A percentile compares a stretch with the other conserved stretches of the same genome.
phyloP scores from a whole-genome alignment of 352 stramenopile genomes.

The Globisporangium rhizosaccharum region DNA sequence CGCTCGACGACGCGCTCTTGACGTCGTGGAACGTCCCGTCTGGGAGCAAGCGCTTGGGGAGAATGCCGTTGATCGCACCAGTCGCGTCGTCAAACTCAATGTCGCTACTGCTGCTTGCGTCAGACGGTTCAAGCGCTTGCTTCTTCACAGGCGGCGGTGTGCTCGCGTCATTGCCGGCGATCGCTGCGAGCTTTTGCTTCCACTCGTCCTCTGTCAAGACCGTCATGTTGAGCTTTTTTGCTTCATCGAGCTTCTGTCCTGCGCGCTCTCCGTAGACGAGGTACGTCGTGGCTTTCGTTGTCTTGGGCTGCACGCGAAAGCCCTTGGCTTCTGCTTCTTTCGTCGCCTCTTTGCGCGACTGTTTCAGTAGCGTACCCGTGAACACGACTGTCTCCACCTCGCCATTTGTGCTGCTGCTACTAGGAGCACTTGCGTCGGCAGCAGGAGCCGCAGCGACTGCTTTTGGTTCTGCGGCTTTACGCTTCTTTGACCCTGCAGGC shows the following conservation, averaged over 20 bases:
- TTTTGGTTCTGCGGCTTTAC: constrained; percentile 8
- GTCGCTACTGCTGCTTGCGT: constrained; percentile 5
- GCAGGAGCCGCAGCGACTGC: background rate
- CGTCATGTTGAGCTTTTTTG: constrained; percentile 21
- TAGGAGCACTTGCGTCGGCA: background rate
- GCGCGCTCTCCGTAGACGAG: constrained; percentile 26
- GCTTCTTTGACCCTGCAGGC: constrained; percentile 11
- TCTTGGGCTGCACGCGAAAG: constrained; percentile 19
- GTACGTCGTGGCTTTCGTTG: constrained; percentile 28
- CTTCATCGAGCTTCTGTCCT: constrained; percentile 26
- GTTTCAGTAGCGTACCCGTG: constrained; percentile 20
- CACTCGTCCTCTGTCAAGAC: constrained; percentile 30
- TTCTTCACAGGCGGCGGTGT: constrained; percentile 8
- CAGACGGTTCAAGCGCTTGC: background rate
- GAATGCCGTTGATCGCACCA: constrained; percentile 33
- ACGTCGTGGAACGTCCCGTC: constrained; percentile 42
- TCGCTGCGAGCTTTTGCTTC: constrained; percentile 17
- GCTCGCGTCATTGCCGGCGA: background rate
- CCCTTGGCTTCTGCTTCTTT: constrained; percentile 17
- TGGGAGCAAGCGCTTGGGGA: constrained; percentile 27
- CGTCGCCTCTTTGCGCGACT: constrained; percentile 27
- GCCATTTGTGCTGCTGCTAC: background rate
- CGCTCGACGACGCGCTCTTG: constrained; percentile 41
- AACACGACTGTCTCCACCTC: constrained; percentile 20
- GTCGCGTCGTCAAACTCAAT: constrained; percentile 37